These are phyloP conservation scores for Colletotrichum brevisporum DNA, from an alignment of 2,329 filamentous ascomycete genomes.

Conservation along the genomic window DNA sequence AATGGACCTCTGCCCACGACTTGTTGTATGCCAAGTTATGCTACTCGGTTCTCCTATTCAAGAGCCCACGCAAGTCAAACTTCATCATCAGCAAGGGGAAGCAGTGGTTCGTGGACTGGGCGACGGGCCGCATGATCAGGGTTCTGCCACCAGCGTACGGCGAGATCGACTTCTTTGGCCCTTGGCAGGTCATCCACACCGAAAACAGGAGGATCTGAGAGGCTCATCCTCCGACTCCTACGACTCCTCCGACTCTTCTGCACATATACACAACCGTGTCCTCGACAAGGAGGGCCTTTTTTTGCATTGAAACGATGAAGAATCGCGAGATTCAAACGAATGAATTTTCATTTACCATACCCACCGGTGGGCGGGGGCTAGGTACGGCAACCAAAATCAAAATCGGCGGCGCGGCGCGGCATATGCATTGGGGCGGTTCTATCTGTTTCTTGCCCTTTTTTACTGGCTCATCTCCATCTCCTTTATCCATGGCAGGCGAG, in stretches of 20 bases:
- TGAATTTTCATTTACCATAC: conserved; percentile 20
- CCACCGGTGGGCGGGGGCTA: conserved; percentile 12
- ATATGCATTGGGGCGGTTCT: conserved; percentile 28
- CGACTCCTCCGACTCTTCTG: conserved; percentile 2
- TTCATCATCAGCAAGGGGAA: conserved; percentile 70
- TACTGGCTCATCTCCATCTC: neutral
- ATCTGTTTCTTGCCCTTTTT: neutral
- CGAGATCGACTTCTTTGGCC: conserved; percentile 63
- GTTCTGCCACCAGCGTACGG: conserved; percentile 69
- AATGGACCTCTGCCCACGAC: conserved; percentile 69
- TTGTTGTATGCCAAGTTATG: conserved; percentile 72
- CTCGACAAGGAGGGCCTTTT: conserved; percentile 28
- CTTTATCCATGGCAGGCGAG: conserved; percentile 13
- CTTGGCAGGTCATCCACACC: conserved; percentile 65
- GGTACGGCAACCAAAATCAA: conserved; percentile 35
- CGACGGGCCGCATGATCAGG: conserved; percentile 67
- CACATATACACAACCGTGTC: conserved; percentile 29
- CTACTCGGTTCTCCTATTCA: conserved; percentile 70
- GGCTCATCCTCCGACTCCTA: neutral
- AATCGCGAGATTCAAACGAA: conserved; percentile 37
- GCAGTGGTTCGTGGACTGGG: conserved; percentile 73
- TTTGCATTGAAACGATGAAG: conserved; percentile 35
- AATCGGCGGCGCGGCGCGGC: conserved; percentile 29
- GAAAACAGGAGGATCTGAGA: conserved; percentile 62
- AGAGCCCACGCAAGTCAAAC: conserved; percentile 70